These are phyloP conservation scores for Parsonsia alboflavescens DNA, from an alignment of 257 asterid genomes.

Conservation along the genomic window DNA sequence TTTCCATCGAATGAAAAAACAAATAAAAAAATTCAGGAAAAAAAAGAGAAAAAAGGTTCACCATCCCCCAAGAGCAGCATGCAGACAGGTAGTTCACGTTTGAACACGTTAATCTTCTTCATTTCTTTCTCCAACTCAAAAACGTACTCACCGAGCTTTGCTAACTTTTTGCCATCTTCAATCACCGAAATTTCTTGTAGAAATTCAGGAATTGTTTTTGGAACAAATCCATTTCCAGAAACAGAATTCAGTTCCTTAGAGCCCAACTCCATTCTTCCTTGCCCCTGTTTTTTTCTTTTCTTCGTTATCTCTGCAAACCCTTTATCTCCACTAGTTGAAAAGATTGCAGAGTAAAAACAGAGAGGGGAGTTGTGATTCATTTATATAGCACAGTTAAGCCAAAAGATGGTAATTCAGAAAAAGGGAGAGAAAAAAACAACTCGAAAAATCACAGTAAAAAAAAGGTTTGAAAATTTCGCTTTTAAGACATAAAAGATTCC, in stretches of 20 bases:
- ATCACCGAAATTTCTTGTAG: slow-evolving; percentile 29
- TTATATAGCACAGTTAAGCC: slow-evolving; percentile 27
- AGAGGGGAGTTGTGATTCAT: neutral
- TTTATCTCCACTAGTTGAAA: slow-evolving; percentile 1
- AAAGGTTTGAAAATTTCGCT: neutral
- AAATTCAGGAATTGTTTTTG: slow-evolving; percentile 36
- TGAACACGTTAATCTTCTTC: slow-evolving; percentile 22
- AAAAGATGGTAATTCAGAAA: neutral
- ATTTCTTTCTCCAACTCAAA: slow-evolving; percentile 31
- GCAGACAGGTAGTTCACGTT: slow-evolving; percentile 34
- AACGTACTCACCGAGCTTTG: slow-evolving; percentile 18
- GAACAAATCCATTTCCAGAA: slow-evolving; percentile 21
- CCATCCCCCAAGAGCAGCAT: slow-evolving; percentile 34
- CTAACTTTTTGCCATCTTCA: slow-evolving; percentile 21
- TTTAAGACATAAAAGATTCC: slow-evolving; percentile 27
- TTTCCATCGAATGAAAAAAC: neutral
- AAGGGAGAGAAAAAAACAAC: too few relatives aligned
- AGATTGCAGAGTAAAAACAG: slow-evolving; percentile 20
- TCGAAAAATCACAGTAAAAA: slow-evolving; percentile 10
- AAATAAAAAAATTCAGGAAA: neutral
- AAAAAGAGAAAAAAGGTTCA: neutral
- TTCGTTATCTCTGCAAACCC: neutral
- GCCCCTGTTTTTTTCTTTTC: neutral
- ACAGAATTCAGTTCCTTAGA: slow-evolving; percentile 30
- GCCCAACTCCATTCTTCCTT: slow-evolving; percentile 26